Base-by-base conservation (phyloP, 305 asterid species). In the Salvia sclarea region DNA sequence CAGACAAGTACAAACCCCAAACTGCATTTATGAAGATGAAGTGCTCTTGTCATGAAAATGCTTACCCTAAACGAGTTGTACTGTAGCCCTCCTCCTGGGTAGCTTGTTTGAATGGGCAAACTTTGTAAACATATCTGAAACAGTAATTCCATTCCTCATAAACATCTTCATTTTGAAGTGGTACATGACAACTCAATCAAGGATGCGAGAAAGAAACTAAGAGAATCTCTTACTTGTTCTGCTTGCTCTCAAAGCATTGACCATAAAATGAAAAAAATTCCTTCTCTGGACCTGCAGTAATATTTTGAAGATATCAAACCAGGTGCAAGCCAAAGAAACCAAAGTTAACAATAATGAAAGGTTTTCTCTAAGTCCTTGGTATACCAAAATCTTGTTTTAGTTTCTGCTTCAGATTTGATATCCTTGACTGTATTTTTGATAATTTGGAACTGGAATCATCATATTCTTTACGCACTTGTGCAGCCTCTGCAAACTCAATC, bases 31-130 rank as follows among this genome's bases (percentile, higher is more conserved):
- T 24, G 58, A 69, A 52, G 71, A 56, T 48, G 48, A 64, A 69
- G 21, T 48, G 55, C 64, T 48, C 55, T 35, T 12, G 53, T 31
- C 22, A 33, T 21, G 49, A 76, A 82, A 75, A 61, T 62, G 67
- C 86, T 73, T 77, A 93, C 98, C 98, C 98, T 92, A 93, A 78
- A 69, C 89, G 88, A 75, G 96, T 87, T 62, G 85, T 87, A 80
- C 96, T 87, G 81, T 93, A 80, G 76, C 91, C 98, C 81, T 93
- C 98, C 75, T 64, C 95, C 70, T 93, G 98, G 56, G 90, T 82
- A 71, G 98, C 96, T 88, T 93, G 86, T 80, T 91, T 91, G 76
- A 76, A 91, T 47, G 98, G 96, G 67, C 98, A 93, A 73, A 93
- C 75, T 75, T 87, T 93, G 91, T 93, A 91, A 33, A 84, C 85